Evolutionary conservation across 1,139 yeast genomes (phyloP).

Genomic region (Yamadazyma trypodendri): DNA sequence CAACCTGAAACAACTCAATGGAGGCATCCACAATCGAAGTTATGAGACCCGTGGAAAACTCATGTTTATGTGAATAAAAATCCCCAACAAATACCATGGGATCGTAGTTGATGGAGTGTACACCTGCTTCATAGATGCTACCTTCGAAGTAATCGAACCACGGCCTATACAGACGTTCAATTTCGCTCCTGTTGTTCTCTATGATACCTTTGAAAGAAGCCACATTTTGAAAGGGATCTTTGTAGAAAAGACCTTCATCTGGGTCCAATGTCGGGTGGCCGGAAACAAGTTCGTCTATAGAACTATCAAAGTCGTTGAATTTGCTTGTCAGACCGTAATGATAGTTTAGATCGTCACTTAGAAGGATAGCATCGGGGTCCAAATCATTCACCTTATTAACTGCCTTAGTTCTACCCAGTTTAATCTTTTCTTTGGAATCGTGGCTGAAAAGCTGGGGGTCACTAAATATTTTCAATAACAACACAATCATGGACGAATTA

Average conservation of each 20-base stretch:
- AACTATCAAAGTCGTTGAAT: slow-evolving; percentile 19
- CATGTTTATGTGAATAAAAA: slow-evolving; percentile 25
- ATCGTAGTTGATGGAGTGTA: slow-evolving; percentile 34
- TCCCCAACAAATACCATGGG: slow-evolving; percentile 30
- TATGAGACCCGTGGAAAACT: slow-evolving; percentile 30
- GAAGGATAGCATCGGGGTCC: slow-evolving; percentile 21
- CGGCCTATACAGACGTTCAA: slow-evolving; percentile 6
- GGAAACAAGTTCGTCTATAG: slow-evolving; percentile 24
- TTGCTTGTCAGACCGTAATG: slow-evolving; percentile 44
- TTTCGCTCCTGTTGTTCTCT: slow-evolving; percentile 8
- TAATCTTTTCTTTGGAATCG: slow-evolving; percentile 25
- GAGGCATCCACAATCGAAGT: slow-evolving; percentile 73
- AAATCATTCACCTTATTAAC: slow-evolving; percentile 22
- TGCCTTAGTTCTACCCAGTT: slow-evolving; percentile 21
- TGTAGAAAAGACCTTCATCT: slow-evolving; percentile 11
- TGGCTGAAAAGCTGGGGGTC: slow-evolving; percentile 37
- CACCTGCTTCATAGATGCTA: slow-evolving; percentile 23
- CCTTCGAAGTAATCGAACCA: slow-evolving; percentile 40
- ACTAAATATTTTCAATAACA: slow-evolving; percentile 38
- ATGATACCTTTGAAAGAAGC: slow-evolving; percentile 6
- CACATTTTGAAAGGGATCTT: slow-evolving; percentile 17
- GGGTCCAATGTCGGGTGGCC: slow-evolving; percentile 14
- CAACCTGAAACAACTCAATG: slow-evolving; percentile 68
- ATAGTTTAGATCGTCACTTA: slow-evolving; percentile 36
- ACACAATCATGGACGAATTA: slow-evolving; percentile 42